A percentile compares a stretch with the other conserved stretches of the same genome.
Evolutionary conservation across 805 yeast species (phyloP).

Genomic region (Sugiyamaella smithiae): DNA sequence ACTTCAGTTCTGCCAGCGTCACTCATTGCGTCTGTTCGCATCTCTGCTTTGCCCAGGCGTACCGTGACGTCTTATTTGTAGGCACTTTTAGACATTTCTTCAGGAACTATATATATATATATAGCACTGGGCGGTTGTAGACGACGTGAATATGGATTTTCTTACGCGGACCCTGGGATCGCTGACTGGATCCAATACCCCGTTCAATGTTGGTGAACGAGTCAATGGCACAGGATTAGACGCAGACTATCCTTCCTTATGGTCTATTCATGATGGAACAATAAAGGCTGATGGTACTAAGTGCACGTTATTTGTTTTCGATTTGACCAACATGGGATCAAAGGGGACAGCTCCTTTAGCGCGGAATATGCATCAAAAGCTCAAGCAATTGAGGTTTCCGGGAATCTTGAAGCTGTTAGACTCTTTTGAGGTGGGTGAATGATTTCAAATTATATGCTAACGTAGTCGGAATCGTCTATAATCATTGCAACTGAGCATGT

Average conservation of each 20-base stretch:
- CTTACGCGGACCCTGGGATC: slow-evolving; percentile 30
- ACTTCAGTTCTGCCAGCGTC: no score
- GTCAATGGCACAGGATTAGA: slow-evolving; percentile 18
- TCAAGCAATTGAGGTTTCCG: slow-evolving; percentile 63
- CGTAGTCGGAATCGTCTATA: slow-evolving; percentile 47
- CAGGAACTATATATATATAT: no score
- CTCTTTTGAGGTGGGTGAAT: slow-evolving; percentile 45
- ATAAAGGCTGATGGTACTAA: slow-evolving; percentile 45
- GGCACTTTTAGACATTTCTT: no score
- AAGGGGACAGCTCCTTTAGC: slow-evolving; percentile 38
- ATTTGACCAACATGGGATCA: slow-evolving; percentile 33
- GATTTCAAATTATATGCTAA: background rate
- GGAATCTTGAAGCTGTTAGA: slow-evolving; percentile 65
- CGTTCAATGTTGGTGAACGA: slow-evolving; percentile 30
- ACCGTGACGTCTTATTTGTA: no score
- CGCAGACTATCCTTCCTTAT: slow-evolving; percentile 44
- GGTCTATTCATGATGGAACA: slow-evolving; percentile 63
- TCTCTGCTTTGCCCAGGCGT: no score
- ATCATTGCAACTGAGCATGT: slow-evolving; percentile 69
- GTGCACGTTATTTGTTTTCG: slow-evolving; percentile 67
- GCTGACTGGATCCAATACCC: slow-evolving; percentile 29
- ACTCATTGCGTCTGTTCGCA: no score
- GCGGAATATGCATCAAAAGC: slow-evolving; percentile 43
- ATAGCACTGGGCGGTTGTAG: no score
- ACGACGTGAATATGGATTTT: no score